Evolutionary conservation across 495 filamentous ascomycete genomes (phyloP).

Genomic region (Talaromyces nanjingensis): DNA sequence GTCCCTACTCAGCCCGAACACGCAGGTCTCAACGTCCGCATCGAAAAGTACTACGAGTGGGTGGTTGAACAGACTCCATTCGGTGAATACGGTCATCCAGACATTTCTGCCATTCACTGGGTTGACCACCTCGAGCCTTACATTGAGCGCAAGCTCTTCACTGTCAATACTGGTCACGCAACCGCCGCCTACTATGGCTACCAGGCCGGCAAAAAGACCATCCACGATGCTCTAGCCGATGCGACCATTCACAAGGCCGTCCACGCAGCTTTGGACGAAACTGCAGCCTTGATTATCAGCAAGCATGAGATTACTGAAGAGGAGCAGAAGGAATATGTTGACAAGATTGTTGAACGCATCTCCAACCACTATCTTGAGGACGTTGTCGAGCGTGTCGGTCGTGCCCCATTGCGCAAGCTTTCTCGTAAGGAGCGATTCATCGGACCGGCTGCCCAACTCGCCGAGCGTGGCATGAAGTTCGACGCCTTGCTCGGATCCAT

Average conservation of each 20-base stretch:
- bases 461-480: constrained; percentile 65
- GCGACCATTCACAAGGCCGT: constrained; percentile 66
- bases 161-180: constrained; percentile 96
- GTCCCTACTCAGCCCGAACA: constrained; percentile 79
- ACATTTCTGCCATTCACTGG: constrained; percentile 84
- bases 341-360: constrained; percentile 87
- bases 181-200: constrained; percentile 96
- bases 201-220: constrained; percentile 70
- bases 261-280: constrained; percentile 68
- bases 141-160: constrained; percentile 98
- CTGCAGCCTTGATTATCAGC: constrained; percentile 70
- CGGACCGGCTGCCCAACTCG: constrained; percentile 78
- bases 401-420: constrained; percentile 88
- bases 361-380: constrained; percentile 93
- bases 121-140: constrained; percentile 87
- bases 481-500: constrained; percentile 65
- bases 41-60: constrained; percentile 99
- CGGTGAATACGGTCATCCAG: constrained; percentile 52
- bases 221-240: constrained; percentile 75
- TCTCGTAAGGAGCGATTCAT: constrained; percentile 91
- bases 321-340: constrained; percentile 83
- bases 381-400: constrained; percentile 88
- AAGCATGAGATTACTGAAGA: constrained; percentile 73
- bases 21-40: constrained; percentile 79
- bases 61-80: constrained; percentile 85